Evolutionary conservation across 2,329 filamentous ascomycete species (phyloP).

Genomic region (Aspergillus puulaauensis): DNA sequence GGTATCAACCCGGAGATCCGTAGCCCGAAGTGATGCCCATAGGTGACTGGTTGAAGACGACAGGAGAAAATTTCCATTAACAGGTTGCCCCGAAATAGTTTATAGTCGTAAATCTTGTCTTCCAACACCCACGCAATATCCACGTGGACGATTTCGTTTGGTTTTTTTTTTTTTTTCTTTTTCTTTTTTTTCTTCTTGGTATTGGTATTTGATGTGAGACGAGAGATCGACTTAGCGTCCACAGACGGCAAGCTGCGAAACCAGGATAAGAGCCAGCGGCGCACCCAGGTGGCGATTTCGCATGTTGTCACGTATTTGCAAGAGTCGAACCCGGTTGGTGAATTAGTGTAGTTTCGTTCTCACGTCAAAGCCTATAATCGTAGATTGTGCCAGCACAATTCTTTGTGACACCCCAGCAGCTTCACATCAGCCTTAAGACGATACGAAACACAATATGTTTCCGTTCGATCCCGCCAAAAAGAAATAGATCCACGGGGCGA

Average conservation of each 20-base stretch:
- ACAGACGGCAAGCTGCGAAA: conserved; percentile 2
- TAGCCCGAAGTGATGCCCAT: conserved; percentile 6
- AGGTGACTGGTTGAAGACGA: conserved; percentile 13
- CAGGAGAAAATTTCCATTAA: conserved; percentile 27
- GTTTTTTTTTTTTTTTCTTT: not conserved
- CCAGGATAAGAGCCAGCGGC: not conserved
- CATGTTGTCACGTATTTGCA: conserved; percentile 26
- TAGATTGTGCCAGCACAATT: conserved; percentile 4
- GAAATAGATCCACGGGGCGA: not conserved
- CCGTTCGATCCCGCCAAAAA: not conserved
- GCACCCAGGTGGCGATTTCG: not conserved
- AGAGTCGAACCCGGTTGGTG: conserved; percentile 19
- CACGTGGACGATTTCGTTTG: not conserved
- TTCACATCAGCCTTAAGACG: not conserved
- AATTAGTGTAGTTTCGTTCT: conserved; percentile 6
- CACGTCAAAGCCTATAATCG: not conserved
- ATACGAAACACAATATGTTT: not conserved
- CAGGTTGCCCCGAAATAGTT: conserved; percentile 34
- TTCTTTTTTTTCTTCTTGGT: too few relatives aligned
- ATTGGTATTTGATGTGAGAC: conserved; percentile 1
- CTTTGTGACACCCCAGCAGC: not conserved
- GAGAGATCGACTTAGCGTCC: conserved; percentile 9
- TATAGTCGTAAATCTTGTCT: conserved; percentile 22
- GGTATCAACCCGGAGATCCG: not conserved
- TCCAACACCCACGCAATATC: conserved; percentile 15